Conservation (phyloP, 768 basidiomycete species). For the Xanthoconium stramineum region DNA sequence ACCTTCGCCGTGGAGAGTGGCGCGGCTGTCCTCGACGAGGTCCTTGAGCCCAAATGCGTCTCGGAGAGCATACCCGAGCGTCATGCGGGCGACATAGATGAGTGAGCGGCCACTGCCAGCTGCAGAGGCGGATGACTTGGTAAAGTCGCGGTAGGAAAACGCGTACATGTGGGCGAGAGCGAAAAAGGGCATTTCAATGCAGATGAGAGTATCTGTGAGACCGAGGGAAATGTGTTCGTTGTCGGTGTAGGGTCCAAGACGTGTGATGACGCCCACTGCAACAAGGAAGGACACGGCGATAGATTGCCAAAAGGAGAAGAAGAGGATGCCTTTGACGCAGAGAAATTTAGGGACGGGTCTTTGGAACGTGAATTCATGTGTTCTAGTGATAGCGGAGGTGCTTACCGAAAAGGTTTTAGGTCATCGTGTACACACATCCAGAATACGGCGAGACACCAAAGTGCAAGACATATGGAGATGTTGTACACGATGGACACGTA, state of each 20-base stretch:
- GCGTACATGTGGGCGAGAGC: slow-evolving; percentile 94
- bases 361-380: background rate
- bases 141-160: slow-evolving; percentile 85
- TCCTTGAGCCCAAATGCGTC: slow-evolving; percentile 89
- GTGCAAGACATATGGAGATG: slow-evolving; percentile 69
- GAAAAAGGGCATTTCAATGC: slow-evolving; percentile 97
- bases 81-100: slow-evolving; percentile 81
- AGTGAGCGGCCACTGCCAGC: slow-evolving; percentile 26
- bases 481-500: slow-evolving; percentile 89
- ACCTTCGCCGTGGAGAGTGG: slow-evolving; percentile 81
- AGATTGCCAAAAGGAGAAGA: slow-evolving; percentile 99
- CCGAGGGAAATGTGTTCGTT: slow-evolving; percentile 86
- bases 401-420: slow-evolving; percentile 82
- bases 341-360: slow-evolving; percentile 96
- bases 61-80: slow-evolving; percentile 78
- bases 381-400: background rate
- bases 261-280: slow-evolving; percentile 69
- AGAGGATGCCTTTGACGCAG: slow-evolving; percentile 96
- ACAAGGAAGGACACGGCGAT: slow-evolving; percentile 86
- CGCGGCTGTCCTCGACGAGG: slow-evolving; percentile 79
- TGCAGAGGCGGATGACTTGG: slow-evolving; percentile 44
- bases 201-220: slow-evolving; percentile 87
- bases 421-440: slow-evolving; percentile 93
- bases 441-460: slow-evolving; percentile 95
- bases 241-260: slow-evolving; percentile 85